phyloP scores from a whole-genome alignment of 2,329 filamentous ascomycete species.

The Pseudocercospora fuligena region DNA sequence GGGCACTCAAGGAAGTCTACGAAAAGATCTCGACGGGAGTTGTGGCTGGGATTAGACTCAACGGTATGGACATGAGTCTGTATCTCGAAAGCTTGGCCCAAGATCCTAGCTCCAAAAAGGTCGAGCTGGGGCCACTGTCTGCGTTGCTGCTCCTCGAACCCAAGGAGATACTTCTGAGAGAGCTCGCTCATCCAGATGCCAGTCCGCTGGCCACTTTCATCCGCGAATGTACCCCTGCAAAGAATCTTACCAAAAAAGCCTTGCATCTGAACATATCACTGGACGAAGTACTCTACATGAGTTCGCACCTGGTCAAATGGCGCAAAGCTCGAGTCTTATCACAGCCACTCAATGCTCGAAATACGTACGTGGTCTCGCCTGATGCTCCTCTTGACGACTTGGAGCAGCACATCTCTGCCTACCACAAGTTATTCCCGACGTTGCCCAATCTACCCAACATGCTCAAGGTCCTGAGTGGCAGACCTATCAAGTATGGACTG shows the following conservation, averaged over 20 bases:
- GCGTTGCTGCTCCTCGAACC: constrained; percentile 84
- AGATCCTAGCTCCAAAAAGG: not conserved
- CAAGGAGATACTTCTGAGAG: constrained; percentile 75
- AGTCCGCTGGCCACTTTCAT: constrained; percentile 77
- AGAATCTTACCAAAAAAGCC: constrained; percentile 73
- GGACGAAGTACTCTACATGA: constrained; percentile 81
- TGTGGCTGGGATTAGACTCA: constrained; percentile 56
- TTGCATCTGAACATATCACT: constrained; percentile 74
- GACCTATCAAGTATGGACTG: constrained; percentile 79
- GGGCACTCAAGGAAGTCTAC: constrained; percentile 38
- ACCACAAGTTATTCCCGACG: constrained; percentile 79
- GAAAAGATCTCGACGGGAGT: constrained; percentile 27
- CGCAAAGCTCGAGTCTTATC: constrained; percentile 88
- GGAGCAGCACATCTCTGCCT: constrained; percentile 70
- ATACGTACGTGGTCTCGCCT: constrained; percentile 89
- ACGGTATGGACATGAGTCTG: constrained; percentile 70
- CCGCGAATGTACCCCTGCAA: constrained; percentile 63
- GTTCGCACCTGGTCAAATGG: constrained; percentile 95
- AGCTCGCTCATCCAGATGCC: constrained; percentile 73
- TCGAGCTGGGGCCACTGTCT: constrained; percentile 67
- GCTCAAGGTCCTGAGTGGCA: constrained; percentile 78
- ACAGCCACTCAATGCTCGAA: constrained; percentile 78
- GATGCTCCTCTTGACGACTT: constrained; percentile 81
- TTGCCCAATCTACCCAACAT: constrained; percentile 84
- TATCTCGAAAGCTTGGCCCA: constrained; percentile 57